Conservation (phyloP, 768 basidiomycete species). For the Gelatoporia subvermispora region DNA sequence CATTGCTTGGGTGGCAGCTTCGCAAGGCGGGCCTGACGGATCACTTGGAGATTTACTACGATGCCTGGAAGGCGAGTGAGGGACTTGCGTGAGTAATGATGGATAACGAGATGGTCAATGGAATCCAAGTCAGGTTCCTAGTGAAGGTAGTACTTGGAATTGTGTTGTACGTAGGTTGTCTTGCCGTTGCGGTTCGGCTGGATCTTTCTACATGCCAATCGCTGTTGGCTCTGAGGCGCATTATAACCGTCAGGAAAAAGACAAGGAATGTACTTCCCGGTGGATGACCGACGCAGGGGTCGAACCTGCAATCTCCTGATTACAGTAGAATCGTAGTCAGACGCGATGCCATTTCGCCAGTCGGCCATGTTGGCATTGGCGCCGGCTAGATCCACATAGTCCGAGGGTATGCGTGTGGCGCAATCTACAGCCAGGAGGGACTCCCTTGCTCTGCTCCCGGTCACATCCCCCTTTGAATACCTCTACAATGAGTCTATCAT, state of each 20-base stretch:
- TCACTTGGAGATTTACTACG: conserved; percentile 38
- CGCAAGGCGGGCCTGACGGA: conserved; percentile 38
- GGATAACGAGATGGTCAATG: not conserved
- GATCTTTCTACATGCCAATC: too few relatives aligned
- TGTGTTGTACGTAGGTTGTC: too few relatives aligned
- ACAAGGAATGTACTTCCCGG: too few relatives aligned
- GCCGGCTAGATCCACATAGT: too few relatives aligned
- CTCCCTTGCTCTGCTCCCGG: too few relatives aligned
- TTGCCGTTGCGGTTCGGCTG: too few relatives aligned
- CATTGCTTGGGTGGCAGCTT: conserved; percentile 40
- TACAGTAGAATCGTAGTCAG: conserved; percentile 64
- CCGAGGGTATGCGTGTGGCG: too few relatives aligned
- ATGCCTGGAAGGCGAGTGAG: conserved; percentile 27
- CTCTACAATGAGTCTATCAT: conserved; percentile 48
- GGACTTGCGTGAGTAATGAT: conserved; percentile 2
- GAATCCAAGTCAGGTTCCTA: not conserved
- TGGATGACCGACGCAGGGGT: conserved; percentile 77
- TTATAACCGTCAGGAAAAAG: too few relatives aligned
- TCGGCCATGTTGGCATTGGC: too few relatives aligned
- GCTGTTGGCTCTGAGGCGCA: too few relatives aligned
- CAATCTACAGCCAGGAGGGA: too few relatives aligned
- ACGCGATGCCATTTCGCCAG: conserved; percentile 95
- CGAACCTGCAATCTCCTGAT: conserved; percentile 95
- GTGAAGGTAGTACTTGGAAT: too few relatives aligned
- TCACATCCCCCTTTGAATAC: not conserved